A percentile compares a stretch with the other conserved stretches of the same genome.
phyloP scores from a whole-genome alignment of 78 protist genomes.

The Andalucia godoyi region DNA sequence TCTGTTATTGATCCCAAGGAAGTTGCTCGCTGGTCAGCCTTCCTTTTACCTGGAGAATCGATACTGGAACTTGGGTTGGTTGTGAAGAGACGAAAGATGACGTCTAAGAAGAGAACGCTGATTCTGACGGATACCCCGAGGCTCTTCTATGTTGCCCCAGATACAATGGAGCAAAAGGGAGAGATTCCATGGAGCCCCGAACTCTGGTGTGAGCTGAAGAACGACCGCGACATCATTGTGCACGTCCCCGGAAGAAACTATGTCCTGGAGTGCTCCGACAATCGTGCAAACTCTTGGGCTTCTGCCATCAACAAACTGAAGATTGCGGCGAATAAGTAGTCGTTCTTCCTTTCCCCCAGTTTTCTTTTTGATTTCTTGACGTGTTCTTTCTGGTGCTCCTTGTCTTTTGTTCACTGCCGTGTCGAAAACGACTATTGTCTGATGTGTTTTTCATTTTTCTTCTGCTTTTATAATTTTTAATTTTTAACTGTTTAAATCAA shows the following conservation, averaged over 20 bases:
- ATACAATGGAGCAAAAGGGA: conserved; percentile 15
- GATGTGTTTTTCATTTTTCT: too few species aligned
- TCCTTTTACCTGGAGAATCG: conserved; percentile 30
- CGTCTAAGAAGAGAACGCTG: conserved; percentile 35
- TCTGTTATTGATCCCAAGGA: conserved; percentile 21
- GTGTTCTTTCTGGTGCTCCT: too few species aligned
- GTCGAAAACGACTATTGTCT: too few species aligned
- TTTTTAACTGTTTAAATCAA: too few species aligned
- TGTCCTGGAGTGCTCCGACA: not conserved
- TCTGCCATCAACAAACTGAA: not conserved
- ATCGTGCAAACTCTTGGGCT: not conserved
- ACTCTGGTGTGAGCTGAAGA: not conserved
- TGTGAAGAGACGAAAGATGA: conserved; percentile 30
- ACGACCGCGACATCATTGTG: not conserved
- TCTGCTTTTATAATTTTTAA: too few species aligned
- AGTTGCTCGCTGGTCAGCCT: not conserved
- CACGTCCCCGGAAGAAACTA: not conserved
- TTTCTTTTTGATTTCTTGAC: too few species aligned
- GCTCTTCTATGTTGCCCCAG: conserved; percentile 45
- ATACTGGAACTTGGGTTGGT: conserved; percentile 25
- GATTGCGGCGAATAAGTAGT: not conserved
- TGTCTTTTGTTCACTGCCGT: too few species aligned
- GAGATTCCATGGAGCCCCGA: not conserved
- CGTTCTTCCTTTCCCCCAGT: too few species aligned
- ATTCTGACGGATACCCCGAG: conserved; percentile 50